These are phyloP conservation scores for Tolypocladium paradoxum DNA, from an alignment of 2,329 filamentous ascomycete genomes.

Conservation along the genomic window DNA sequence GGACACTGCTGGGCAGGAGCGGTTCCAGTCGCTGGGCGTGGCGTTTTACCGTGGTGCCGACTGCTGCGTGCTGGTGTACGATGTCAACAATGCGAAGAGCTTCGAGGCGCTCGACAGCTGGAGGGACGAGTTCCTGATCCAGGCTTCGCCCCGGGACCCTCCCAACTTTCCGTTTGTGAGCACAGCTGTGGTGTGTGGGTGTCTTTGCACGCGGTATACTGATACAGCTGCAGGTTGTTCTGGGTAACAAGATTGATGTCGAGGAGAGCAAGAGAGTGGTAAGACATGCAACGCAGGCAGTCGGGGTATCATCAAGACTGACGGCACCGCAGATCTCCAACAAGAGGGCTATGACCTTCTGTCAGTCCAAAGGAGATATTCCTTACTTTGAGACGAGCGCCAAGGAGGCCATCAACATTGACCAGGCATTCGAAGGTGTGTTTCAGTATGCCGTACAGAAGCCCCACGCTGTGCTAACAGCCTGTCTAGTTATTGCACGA, in stretches of 20 bases:
- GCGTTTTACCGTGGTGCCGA: conserved; percentile 96
- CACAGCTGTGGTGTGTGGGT: conserved; percentile 7
- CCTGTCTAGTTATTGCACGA: conserved; percentile 70
- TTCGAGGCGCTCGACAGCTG: conserved; percentile 98
- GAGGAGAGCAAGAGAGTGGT: conserved; percentile 95
- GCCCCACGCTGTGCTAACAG: not conserved
- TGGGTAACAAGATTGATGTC: conserved; percentile 98
- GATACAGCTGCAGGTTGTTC: conserved; percentile 55
- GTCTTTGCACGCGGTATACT: conserved; percentile 2
- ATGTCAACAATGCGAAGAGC: conserved; percentile 98
- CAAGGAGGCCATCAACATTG: conserved; percentile 97
- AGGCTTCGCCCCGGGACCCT: conserved; percentile 90
- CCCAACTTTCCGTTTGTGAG: conserved; percentile 95
- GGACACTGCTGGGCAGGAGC: conserved; percentile 95
- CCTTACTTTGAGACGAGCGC: conserved; percentile 99
- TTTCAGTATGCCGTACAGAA: not conserved
- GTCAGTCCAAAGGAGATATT: conserved; percentile 92
- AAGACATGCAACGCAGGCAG: conserved; percentile 15
- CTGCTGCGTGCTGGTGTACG: conserved; percentile 95
- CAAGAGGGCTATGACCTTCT: conserved; percentile 94
- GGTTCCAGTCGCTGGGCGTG: conserved; percentile 93
- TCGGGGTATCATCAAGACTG: not conserved
- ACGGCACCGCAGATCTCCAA: conserved; percentile 61
- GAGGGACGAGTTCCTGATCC: conserved; percentile 96
- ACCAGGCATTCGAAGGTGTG: conserved; percentile 63